Base-by-base conservation (phyloP, 176 grass and related monocot species). In the Phoenix roebelenii region DNA sequence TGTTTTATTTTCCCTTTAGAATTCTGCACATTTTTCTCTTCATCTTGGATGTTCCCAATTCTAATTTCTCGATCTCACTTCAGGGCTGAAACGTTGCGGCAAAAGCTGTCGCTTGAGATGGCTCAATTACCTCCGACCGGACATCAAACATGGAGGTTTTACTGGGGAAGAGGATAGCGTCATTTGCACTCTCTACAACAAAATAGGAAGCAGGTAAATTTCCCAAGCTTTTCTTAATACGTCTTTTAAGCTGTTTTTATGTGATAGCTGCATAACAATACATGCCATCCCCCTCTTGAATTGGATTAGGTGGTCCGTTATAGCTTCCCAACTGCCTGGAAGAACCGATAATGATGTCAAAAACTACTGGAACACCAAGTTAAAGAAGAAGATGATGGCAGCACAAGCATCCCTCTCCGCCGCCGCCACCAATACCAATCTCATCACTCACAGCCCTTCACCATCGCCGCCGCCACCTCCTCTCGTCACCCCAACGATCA, bases 121-220 rank as follows among this genome's bases (percentile, higher is more conserved):
- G 89, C 79, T 95, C 50, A 95, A 95, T 83, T 95, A 95, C 59
- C 89, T 95, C n/a, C 73, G 89, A 18, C 85, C 89, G 0, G 78
- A 95, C 74, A 89, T 95, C 60, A 85, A 82, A 50, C 89, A 95
- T 52, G 89, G 85, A 22, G 85, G 68, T 58, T 95, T 95, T 68
- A 95, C 89, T 63, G 89, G 77, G 20, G 81, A 88, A 59, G 89
- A 95, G 70, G 89, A 95, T 60, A 71, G 67, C 66, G 3, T 85
- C 64, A 95, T 95, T 71, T 50, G 74, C 68, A 66, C 84, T 63
- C 81, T 95, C 52, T 89, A 95, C 64, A 60, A 55, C 60, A 83
- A 82, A 66, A 74, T 89, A 59, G 89, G 89, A 23, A 85, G 85
- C 89, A 95, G 73, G 89, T 95, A 18, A 75, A 12, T 63, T 24